Percentiles rank a stretch among this genome's conserved stretches.
These are phyloP conservation scores for Hypoxylon intermedium DNA, from an alignment of 495 filamentous ascomycete genomes.

Conservation along the genomic window DNA sequence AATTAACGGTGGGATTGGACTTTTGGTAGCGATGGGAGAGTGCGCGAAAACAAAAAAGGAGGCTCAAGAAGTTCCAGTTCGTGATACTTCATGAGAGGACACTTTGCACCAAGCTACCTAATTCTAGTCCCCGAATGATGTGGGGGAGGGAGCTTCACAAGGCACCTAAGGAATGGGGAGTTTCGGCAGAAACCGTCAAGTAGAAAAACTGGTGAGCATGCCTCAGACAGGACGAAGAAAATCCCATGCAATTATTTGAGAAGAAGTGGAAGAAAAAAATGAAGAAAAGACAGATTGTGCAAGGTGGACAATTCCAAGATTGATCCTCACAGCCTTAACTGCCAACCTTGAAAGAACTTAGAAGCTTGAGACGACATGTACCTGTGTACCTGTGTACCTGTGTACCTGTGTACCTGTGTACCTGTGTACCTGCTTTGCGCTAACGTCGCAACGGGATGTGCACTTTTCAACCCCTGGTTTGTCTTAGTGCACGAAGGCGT, in stretches of 20 bases:
- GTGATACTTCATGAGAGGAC: slow-evolving; percentile 35
- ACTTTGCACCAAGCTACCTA: slow-evolving; percentile 44
- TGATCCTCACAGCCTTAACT: slow-evolving; percentile 7
- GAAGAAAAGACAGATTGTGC: neutral
- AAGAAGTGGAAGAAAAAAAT: neutral
- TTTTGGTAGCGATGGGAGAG: slow-evolving; percentile 11
- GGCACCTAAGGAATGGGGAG: slow-evolving; percentile 9
- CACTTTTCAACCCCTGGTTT: no score
- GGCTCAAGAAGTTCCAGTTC: slow-evolving; percentile 7
- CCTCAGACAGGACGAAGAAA: neutral
- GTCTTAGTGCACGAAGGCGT: no score
- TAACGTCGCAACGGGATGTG: no score
- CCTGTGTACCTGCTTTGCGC: neutral
- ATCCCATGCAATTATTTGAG: slow-evolving; percentile 1
- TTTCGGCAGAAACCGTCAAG: slow-evolving; percentile 2
- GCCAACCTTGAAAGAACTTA: slow-evolving; percentile 17
- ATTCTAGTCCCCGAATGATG: slow-evolving; percentile 18
- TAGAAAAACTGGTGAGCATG: slow-evolving; percentile 8
- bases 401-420: slow-evolving; percentile 18
- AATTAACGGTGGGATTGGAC: slow-evolving; percentile 11
- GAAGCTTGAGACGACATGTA: slow-evolving; percentile 25
- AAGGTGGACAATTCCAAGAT: slow-evolving; percentile 13
- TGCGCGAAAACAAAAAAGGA: slow-evolving; percentile 7
- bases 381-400: neutral
- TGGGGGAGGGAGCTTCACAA: slow-evolving; percentile 37